phyloP scores from a whole-genome alignment of 2,329 filamentous ascomycete species.

The Cordyceps pruinosa region DNA sequence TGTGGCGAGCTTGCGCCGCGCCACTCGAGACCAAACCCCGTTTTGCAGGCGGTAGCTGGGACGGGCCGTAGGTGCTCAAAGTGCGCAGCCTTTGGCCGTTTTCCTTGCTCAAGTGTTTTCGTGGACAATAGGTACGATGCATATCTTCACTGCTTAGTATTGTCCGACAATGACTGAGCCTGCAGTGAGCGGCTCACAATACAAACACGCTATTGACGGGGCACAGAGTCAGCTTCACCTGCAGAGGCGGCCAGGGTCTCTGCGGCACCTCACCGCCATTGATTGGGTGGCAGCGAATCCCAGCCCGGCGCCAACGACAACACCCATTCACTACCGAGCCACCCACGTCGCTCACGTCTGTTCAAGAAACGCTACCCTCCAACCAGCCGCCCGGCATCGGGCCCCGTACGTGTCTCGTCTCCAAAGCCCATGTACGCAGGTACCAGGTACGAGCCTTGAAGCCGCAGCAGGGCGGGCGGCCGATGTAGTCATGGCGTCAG shows the following conservation, averaged over 20 bases:
- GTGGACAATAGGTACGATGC: no score
- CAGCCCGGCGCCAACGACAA: slow-evolving; percentile 1
- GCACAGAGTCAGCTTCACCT: not conserved
- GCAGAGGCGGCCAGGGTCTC: not conserved
- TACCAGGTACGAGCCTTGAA: not conserved
- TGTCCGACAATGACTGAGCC: not conserved
- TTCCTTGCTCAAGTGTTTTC: no score
- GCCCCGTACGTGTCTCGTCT: not conserved
- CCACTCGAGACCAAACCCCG: not conserved
- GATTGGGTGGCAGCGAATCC: not conserved
- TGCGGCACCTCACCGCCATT: not conserved
- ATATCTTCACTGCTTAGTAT: not conserved
- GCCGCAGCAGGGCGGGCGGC: slow-evolving; percentile 1
- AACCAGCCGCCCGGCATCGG: not conserved
- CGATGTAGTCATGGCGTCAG: slow-evolving; percentile 24
- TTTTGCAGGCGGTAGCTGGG: not conserved
- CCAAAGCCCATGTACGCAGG: not conserved
- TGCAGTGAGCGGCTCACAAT: not conserved
- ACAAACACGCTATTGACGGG: not conserved
- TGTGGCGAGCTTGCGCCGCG: not conserved
- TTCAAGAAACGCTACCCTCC: not conserved
- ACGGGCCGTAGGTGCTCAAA: not conserved
- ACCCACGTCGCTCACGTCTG: not conserved
- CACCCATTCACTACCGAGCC: not conserved
- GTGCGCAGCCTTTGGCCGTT: no score